Evolutionary conservation across 805 yeast species (phyloP).

Genomic region (Ogataea trehalophila): DNA sequence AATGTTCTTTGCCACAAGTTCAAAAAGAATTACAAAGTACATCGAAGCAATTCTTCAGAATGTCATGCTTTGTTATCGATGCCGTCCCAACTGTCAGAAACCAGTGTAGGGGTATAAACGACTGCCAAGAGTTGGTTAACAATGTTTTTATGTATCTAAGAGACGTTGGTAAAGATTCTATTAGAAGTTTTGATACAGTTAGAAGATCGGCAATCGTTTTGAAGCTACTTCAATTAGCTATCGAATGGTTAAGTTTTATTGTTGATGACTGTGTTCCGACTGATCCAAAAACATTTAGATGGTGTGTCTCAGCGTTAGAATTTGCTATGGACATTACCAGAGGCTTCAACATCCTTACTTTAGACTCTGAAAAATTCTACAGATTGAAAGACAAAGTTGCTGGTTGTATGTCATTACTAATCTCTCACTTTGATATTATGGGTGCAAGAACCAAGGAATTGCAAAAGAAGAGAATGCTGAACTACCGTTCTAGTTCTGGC

Average conservation of each 20-base stretch:
- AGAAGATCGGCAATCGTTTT: constrained; percentile 65
- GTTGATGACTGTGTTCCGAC: constrained; percentile 94
- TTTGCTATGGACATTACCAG: constrained; percentile 93
- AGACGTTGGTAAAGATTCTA: constrained; percentile 73
- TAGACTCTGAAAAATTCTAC: constrained; percentile 72
- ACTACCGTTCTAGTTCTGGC: constrained; percentile 42
- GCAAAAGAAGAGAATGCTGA: constrained; percentile 49
- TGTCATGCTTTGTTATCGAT: constrained; percentile 61
- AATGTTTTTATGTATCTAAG: constrained; percentile 71
- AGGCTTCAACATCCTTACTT: constrained; percentile 80
- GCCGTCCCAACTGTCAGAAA: constrained; percentile 48
- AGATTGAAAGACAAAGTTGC: constrained; percentile 78
- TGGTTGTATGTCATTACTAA: constrained; percentile 86
- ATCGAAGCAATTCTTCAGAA: constrained; percentile 60
- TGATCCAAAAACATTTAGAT: constrained; percentile 83
- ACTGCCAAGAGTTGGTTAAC: constrained; percentile 72
- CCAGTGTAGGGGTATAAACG: constrained; percentile 54
- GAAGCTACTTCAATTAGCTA: constrained; percentile 67
- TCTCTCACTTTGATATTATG: constrained; percentile 96
- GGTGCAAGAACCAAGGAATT: constrained; percentile 87
- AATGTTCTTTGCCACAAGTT: constrained; percentile 68
- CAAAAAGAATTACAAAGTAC: constrained; percentile 67
- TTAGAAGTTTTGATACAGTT: constrained; percentile 57
- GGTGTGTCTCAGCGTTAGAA: constrained; percentile 95
- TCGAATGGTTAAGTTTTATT: constrained; percentile 89